phyloP scores from a whole-genome alignment of 2,329 filamentous ascomycete genomes.

The Byssoonygena ceratinophila region DNA sequence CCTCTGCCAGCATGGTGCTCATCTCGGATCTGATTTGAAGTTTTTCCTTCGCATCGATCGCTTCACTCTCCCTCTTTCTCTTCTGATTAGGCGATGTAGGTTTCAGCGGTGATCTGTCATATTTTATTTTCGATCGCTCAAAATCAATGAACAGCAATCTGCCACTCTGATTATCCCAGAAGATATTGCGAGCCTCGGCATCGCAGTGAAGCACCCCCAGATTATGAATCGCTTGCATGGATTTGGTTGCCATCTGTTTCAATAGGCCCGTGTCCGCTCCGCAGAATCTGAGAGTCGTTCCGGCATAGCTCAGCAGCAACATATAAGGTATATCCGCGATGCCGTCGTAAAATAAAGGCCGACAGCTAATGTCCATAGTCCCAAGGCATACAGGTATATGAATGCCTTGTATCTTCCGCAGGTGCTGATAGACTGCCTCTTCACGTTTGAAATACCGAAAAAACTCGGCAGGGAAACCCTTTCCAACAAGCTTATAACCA shows the following conservation, averaged over 20 bases:
- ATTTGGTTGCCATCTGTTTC: too few relatives aligned
- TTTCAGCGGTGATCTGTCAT: too few relatives aligned
- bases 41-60: too few relatives aligned
- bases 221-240: constrained; percentile 12
- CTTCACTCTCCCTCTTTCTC: too few relatives aligned
- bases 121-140: constrained; percentile 10
- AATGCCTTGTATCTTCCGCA: constrained; percentile 16
- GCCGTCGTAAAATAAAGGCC: constrained; percentile 12
- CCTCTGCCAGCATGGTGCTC: too few relatives aligned
- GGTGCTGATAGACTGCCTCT: constrained; percentile 15
- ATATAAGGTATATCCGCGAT: constrained; percentile 11
- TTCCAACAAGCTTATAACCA: constrained; percentile 20
- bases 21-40: too few relatives aligned
- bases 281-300: neutral
- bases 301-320: neutral
- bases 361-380: constrained; percentile 13
- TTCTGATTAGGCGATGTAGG: too few relatives aligned
- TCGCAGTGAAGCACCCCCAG: constrained; percentile 11
- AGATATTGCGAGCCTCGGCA: constrained; percentile 9
- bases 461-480: constrained; percentile 15
- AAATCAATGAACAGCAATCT: constrained; percentile 15
- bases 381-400: constrained; percentile 18
- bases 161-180: constrained; percentile 13
- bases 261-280: too few relatives aligned
- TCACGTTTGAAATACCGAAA: constrained; percentile 15